These are phyloP conservation scores for Nepenthes mirabilis DNA, from an alignment of 148 eudicot genomes.

Conservation along the genomic window DNA sequence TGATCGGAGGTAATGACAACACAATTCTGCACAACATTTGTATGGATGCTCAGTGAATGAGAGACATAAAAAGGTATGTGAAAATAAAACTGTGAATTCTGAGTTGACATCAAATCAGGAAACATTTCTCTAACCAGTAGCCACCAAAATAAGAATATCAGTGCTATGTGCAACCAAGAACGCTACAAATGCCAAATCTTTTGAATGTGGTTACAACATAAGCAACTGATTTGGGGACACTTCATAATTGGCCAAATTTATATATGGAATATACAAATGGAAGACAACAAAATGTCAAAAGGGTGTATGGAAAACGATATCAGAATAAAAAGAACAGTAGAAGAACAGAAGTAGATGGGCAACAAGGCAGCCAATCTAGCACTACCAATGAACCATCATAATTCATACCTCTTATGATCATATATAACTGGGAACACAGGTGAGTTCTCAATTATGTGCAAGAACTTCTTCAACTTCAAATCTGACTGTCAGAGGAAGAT, in stretches of 20 bases:
- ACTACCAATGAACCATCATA: not conserved
- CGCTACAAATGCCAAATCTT: no score
- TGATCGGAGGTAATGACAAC: conserved; percentile 88
- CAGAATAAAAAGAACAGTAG: not conserved
- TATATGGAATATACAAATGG: no score
- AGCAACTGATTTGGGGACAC: no score
- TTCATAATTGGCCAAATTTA: no score
- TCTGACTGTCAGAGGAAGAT: conserved; percentile 53
- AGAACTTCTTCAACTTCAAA: conserved; percentile 87
- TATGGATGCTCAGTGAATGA: not conserved
- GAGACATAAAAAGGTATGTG: not conserved
- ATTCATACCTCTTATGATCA: conserved; percentile 59
- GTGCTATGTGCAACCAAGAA: no score
- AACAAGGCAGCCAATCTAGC: not conserved
- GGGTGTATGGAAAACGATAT: not conserved
- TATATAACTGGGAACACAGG: conserved; percentile 85
- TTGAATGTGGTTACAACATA: no score
- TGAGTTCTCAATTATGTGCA: conserved; percentile 80
- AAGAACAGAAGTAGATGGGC: not conserved
- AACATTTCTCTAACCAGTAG: no score
- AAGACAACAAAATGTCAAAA: not conserved
- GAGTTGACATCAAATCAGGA: no score
- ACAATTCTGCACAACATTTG: conserved; percentile 61
- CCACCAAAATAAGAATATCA: no score
- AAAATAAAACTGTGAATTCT: no score